Percentiles rank a stretch among this genome's conserved stretches.
Evolutionary conservation across 2,329 filamentous ascomycete genomes (phyloP).

Genomic region (Penicillium oxalicum): DNA sequence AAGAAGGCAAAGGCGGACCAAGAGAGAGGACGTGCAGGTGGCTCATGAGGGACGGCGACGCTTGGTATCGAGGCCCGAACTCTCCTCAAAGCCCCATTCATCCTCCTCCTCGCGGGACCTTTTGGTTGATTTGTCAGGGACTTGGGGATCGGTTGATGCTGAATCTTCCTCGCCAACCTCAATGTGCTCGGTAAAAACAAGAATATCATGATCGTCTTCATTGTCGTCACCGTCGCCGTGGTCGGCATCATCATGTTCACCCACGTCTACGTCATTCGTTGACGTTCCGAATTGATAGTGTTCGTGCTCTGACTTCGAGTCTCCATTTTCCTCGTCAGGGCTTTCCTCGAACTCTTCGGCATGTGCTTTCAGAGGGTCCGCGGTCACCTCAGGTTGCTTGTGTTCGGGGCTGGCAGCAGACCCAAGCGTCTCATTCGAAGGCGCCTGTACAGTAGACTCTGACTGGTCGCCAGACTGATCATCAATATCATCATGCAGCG

Average conservation of each 20-base stretch:
- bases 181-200: constrained; percentile 21
- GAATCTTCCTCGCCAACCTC: constrained; percentile 18
- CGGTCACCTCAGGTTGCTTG: constrained; percentile 29
- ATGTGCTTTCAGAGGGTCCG: constrained; percentile 28
- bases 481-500: constrained; percentile 8
- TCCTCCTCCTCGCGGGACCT: constrained; percentile 34
- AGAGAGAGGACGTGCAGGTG: background rate
- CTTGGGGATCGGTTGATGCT: constrained; percentile 13
- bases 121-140: constrained; percentile 25
- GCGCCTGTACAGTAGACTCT: constrained; percentile 15
- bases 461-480: constrained; percentile 14
- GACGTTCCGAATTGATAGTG: constrained; percentile 11
- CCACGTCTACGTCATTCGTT: constrained; percentile 10
- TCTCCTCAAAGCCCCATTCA: constrained; percentile 24
- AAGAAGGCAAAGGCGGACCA: background rate
- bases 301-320: constrained; percentile 16
- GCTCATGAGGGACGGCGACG: constrained; percentile 46
- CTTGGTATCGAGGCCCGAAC: constrained; percentile 43
- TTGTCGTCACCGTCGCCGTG: constrained; percentile 34
- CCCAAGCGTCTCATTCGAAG: constrained; percentile 6
- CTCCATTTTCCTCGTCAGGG: constrained; percentile 9
- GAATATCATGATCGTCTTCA: constrained; percentile 37
- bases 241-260: constrained; percentile 22
- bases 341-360: constrained; percentile 10
- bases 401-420: constrained; percentile 19